Conservation (phyloP, 345 rosid genomes). For the Cardamine chenopodiifolia region DNA sequence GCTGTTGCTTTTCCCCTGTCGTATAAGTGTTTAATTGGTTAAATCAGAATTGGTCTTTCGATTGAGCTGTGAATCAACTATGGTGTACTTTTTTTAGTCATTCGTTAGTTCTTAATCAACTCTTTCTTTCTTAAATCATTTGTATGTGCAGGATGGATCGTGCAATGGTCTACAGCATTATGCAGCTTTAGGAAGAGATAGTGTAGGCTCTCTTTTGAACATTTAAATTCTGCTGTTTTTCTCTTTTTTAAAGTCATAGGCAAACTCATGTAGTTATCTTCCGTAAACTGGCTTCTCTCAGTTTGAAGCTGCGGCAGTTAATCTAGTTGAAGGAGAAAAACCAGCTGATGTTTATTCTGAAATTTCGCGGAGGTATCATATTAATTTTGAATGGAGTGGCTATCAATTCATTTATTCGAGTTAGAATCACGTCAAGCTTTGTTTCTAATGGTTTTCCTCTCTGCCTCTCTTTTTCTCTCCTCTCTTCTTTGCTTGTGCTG, state of each 20-base stretch:
- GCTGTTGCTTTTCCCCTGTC: neutral
- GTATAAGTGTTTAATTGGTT: neutral
- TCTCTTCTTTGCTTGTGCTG: constrained; percentile 25
- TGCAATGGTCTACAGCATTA: constrained; percentile 99
- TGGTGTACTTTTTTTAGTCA: neutral
- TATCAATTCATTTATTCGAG: neutral
- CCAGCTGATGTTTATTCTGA: constrained; percentile 97
- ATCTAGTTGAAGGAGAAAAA: constrained; percentile 75
- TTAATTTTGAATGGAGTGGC: neutral
- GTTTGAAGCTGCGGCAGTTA: constrained; percentile 97
- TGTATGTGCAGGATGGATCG: constrained; percentile 80
- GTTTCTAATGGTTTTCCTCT: constrained; percentile 25
- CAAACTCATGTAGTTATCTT: constrained; percentile 23
- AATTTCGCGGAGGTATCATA: constrained; percentile 81
- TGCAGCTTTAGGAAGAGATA: constrained; percentile 96
- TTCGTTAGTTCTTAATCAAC: neutral
- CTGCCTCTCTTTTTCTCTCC: constrained; percentile 1
- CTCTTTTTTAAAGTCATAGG: constrained; percentile 4
- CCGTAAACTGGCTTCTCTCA: constrained; percentile 42
- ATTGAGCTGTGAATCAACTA: constrained; percentile 4
- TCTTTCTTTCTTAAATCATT: neutral
- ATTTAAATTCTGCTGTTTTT: neutral
- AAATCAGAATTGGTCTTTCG: neutral
- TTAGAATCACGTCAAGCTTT: neutral
- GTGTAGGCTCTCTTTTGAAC: constrained; percentile 56